Evolutionary conservation across 202 grass and related monocot species (phyloP), one percentile per base, ranked within the genome.

Genomic region (Musa balbisiana): DNA sequence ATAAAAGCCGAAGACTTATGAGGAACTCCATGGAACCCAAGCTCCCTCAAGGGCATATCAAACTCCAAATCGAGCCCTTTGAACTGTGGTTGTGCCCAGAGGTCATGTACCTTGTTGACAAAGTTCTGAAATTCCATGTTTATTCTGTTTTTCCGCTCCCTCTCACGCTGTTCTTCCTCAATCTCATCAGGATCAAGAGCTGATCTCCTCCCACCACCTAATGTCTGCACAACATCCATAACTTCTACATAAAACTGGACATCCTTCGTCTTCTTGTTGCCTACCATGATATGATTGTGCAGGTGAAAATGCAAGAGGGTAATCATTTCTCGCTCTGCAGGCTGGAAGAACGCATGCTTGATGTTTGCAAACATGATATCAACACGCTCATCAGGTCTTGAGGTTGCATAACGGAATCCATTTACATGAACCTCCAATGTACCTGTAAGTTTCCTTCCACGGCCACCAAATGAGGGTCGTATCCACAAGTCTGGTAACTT

Each of bases 61-160:
- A 96, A 96, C 78, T 96, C 92, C 83, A 96, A 84, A 81, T 96
- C 92, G 4, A 92, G 76, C 52, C 82, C 86, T 75, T 89, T 91
- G 64, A 96, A 87, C 55, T 96, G 92, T 66, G 92, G 92, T 67
- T 96, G 92, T 3, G 78, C 76, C 92, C 92, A 92, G 51, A 91
- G 84, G 64, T 96, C 92, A 79, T 96, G 88, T 59, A 96, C 92
- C 79, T 86, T 89, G 72, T 91, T 96, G 73, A 92, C 89, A 76
- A 91, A 96, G 81, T 82, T 92, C 80, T 96, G 92, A 73, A 96
- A 96, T 56, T 96, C 92, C 89, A 91, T 89, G 71, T 96, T 96
- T 70, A 96, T 96, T 75, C 84, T 87, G 64, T 96, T 96, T 78
- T 96, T 96, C 29, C 89, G 76, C 53, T 96, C 92, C 87, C 92